Evolutionary conservation across 306 rosid species (phyloP), one percentile per base, ranked within the genome.

Genomic region (Cucurbita moschata): DNA sequence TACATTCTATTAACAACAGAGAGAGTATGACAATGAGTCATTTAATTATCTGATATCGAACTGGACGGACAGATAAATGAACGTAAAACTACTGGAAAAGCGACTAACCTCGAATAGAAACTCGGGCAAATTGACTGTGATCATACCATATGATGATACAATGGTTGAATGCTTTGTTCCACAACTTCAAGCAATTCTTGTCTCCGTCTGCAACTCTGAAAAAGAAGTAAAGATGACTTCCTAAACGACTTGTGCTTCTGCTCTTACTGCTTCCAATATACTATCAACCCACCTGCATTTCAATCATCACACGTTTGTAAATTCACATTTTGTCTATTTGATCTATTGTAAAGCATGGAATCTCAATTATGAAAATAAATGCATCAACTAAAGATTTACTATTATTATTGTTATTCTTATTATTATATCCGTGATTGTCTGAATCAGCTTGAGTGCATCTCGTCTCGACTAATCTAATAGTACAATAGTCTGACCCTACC

Each of bases 221-320:
- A 55, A 55, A 55, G 13, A 18, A 55, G 60, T 55, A 8, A 3
- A 55, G 60, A 55, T 55, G 60, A 55, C 19, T 55, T 18, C 10
- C 30, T 19, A 77, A 64, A 79, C 58, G 75, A 78, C 47, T 66
- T 42, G 60, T 35, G 77, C 79, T 71, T 79, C 79, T 30, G 82
- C 78, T 73, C 79, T 80, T 78, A 95, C 55, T 11, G 99, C 99
- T 81, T 91, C 92, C 51, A 89, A 80, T 68, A 95, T 88, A 82
- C 96, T 91, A 63, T 84, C 90, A 46, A 91, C 96, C 99, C 99
- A 91, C 79, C 99, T 95, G 68, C 71, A 46, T 37, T 16, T 10
- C 77, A 59, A 19, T 55, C 7, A 23, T 18, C 16, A 23, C 16
- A 23, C 4, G 19, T 10, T 73, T 43, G 8, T 50, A 44, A 4